Evolutionary conservation across 305 asterid genomes (phyloP), one percentile per base, ranked within the genome.

Genomic region (Fraxinus sp.): DNA sequence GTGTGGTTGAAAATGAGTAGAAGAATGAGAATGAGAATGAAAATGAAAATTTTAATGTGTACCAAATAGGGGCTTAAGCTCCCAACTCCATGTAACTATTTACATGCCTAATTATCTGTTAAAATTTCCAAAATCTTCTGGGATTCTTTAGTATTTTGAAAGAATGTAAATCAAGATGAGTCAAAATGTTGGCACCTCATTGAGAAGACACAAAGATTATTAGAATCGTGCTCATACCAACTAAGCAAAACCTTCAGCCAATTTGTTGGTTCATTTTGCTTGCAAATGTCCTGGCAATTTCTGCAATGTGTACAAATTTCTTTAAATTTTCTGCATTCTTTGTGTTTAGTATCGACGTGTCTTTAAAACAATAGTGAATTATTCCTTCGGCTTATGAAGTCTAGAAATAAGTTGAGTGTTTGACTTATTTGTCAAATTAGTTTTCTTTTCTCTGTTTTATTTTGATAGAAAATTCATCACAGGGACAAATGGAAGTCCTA

Each of bases 401-500:
- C 39, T 68, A 68, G 37, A 35, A 28, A 66, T 66, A 66, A 28
- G 39, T 28, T 9, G 7, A 68, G 74, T 28, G 32, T 10, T 13
- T 13, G 74, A 16, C 20, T 11, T 26, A 68, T 68, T 13, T 4
- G 39, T 28, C 37, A 30, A 62, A 28, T 10, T 26, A 26, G 74
- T 0, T 11, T 11, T 28, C 7, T 28, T 28, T 66, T 28, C 36
- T 66, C 1, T 24, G 28, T 24, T 22, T 4, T 68, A 28, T 11
- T 66, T 26, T 28, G 74, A 68, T 68, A 13, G 20, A 68, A 68
- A 68, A 28, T 11, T 68, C 37, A 66, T 64, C 66, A 36, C 35
- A 74, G 77, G 46, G n/a, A 79, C 74, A 41, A 76, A 83, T 80
- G 92, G 89, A 16, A 84, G 88, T 80, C 89, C 95, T 28, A 92